Evolutionary conservation across 805 yeast genomes (phyloP).

Genomic region (Komagataella mondaviorum): DNA sequence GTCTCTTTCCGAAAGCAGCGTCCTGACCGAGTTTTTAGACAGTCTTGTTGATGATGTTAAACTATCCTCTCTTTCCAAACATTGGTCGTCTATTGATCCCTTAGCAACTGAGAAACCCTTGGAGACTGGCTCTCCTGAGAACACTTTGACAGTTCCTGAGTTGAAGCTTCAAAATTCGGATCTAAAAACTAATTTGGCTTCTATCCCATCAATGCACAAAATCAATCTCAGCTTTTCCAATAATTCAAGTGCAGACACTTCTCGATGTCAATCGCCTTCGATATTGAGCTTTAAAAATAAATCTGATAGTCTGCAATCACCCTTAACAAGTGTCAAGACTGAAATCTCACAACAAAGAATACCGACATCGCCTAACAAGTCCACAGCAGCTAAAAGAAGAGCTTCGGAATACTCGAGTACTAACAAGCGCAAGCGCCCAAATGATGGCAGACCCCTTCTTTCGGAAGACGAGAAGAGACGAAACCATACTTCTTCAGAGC

Average conservation of each 20-base stretch:
- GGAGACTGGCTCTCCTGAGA: neutral
- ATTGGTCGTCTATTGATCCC: conserved; percentile 20
- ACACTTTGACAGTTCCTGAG: neutral
- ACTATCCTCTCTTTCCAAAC: conserved; percentile 13
- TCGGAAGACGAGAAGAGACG: conserved; percentile 19
- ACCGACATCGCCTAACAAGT: neutral
- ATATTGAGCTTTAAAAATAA: neutral
- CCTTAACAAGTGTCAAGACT: neutral
- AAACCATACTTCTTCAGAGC: conserved; percentile 24
- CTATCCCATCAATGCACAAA: conserved; percentile 1
- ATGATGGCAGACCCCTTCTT: conserved; percentile 6
- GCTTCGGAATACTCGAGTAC: neutral
- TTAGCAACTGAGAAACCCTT: conserved; percentile 1
- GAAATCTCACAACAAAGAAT: neutral
- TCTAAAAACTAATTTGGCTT: neutral
- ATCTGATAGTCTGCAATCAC: neutral
- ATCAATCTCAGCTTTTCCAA: neutral
- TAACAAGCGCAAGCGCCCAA: neutral
- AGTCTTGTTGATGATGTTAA: conserved; percentile 20
- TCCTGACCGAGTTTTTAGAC: conserved; percentile 20
- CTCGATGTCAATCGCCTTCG: neutral
- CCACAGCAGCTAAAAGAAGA: neutral
- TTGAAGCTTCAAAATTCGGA: conserved; percentile 1
- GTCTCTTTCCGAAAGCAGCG: conserved; percentile 19
- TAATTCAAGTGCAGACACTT: neutral